Conservation (phyloP, 2,329 filamentous ascomycete species). For the Colletotrichum falcatum region DNA sequence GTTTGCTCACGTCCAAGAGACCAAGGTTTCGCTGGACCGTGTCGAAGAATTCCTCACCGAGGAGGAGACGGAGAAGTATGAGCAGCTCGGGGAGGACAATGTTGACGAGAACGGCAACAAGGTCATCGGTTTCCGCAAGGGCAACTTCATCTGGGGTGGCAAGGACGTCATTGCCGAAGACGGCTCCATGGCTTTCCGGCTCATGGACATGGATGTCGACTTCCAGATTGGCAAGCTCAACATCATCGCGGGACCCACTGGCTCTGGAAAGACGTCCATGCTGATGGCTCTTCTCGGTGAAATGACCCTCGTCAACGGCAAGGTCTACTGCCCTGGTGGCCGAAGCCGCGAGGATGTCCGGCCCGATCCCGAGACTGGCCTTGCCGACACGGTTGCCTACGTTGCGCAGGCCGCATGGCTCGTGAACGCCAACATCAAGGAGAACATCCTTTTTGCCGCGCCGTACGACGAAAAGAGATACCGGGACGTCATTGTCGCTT, state of each 20-base stretch:
- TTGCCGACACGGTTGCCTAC: slow-evolving; percentile 94
- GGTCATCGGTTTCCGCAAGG: slow-evolving; percentile 85
- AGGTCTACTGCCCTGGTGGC: slow-evolving; percentile 86
- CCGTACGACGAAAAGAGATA: slow-evolving; percentile 86
- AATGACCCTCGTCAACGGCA: slow-evolving; percentile 88
- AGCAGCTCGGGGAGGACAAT: slow-evolving; percentile 80
- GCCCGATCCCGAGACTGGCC: slow-evolving; percentile 82
- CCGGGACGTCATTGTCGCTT: slow-evolving; percentile 87
- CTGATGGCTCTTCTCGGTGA: slow-evolving; percentile 96
- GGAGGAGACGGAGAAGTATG: slow-evolving; percentile 96
- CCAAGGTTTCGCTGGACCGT: slow-evolving; percentile 95
- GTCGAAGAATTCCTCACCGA: slow-evolving; percentile 94
- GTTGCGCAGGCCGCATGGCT: slow-evolving; percentile 98
- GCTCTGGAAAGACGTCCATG: slow-evolving; percentile 94
- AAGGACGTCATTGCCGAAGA: slow-evolving; percentile 71
- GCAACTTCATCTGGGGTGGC: slow-evolving; percentile 90
- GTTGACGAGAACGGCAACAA: slow-evolving; percentile 75
- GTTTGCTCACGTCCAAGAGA: slow-evolving; percentile 97
- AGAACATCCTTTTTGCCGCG: slow-evolving; percentile 93
- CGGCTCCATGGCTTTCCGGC: slow-evolving; percentile 79
- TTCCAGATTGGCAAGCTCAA: slow-evolving; percentile 91
- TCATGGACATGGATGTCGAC: slow-evolving; percentile 85
- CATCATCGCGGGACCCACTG: slow-evolving; percentile 91
- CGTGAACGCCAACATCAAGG: slow-evolving; percentile 93
- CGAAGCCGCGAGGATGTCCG: slow-evolving; percentile 87